Conservation (phyloP, 139 green algal genomes). For the Pseudopediastrum boryanum region DNA sequence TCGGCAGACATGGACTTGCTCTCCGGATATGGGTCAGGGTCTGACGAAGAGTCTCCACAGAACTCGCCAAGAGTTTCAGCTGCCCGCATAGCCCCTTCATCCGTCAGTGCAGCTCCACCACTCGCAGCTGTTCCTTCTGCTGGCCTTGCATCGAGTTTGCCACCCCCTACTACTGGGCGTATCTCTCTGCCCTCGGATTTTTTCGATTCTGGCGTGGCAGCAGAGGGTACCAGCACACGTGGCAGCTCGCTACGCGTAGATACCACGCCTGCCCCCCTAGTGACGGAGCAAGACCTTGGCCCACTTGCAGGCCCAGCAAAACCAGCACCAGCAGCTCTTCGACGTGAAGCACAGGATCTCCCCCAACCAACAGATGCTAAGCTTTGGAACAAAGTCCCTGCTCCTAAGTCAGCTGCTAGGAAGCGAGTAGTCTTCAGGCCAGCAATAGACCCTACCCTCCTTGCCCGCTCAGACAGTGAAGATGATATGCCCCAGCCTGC, state of each 20-base stretch:
- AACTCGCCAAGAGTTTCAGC: neutral
- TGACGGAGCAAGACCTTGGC: neutral
- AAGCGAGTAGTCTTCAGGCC: constrained; percentile 44
- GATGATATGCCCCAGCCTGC: constrained; percentile 40
- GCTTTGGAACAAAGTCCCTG: constrained; percentile 28
- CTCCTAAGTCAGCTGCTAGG: neutral
- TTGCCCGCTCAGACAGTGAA: constrained; percentile 39
- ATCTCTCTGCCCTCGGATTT: neutral
- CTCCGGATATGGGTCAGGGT: constrained; percentile 15
- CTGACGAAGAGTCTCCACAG: neutral
- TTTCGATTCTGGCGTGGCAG: neutral
- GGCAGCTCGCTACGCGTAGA: constrained; percentile 3
- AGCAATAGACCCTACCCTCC: constrained; percentile 43
- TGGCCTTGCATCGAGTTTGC: neutral
- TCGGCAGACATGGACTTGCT: constrained; percentile 38
- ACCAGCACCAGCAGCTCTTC: neutral
- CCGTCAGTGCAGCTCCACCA: neutral
- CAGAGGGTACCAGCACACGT: neutral
- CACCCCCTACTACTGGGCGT: neutral
- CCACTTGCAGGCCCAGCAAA: neutral
- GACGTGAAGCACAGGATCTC: neutral
- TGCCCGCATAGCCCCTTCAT: neutral
- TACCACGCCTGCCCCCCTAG: neutral
- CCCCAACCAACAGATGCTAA: constrained; percentile 2
- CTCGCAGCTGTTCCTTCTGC: constrained; percentile 18